Conservation (phyloP, 2,329 filamentous ascomycete genomes). For the Corynespora cassiicola region DNA sequence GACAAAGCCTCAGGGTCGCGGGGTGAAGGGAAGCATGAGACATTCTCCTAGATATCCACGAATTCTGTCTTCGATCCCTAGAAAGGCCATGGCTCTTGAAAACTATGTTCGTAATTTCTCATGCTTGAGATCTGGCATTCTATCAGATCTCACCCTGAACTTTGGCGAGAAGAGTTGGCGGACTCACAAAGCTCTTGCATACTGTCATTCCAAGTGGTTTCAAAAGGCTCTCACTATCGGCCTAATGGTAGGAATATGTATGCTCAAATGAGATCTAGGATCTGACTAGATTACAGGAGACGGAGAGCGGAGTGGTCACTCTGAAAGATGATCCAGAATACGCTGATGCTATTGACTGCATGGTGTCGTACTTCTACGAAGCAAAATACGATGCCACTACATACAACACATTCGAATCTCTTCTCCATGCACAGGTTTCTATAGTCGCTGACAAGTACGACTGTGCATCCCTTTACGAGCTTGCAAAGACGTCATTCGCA, state of each 20-base stretch:
- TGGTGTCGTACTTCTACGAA: slow-evolving; percentile 29
- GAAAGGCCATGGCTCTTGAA: no score
- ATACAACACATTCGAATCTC: slow-evolving; percentile 15
- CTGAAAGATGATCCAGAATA: slow-evolving; percentile 23
- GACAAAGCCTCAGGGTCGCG: no score
- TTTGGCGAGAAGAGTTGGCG: slow-evolving; percentile 26
- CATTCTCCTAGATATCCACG: no score
- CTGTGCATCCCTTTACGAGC: slow-evolving; percentile 23
- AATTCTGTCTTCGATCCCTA: no score
- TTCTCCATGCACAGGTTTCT: slow-evolving; percentile 26
- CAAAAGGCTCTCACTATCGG: slow-evolving; percentile 21
- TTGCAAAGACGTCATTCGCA: slow-evolving; percentile 21
- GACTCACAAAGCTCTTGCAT: slow-evolving; percentile 25
- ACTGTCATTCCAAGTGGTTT: slow-evolving; percentile 29
- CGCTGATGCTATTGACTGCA: slow-evolving; percentile 26
- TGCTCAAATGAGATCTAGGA: background rate
- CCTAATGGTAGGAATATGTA: slow-evolving; percentile 18
- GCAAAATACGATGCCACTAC: slow-evolving; percentile 16
- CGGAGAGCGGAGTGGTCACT: slow-evolving; percentile 18
- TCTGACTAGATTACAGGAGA: slow-evolving; percentile 18
- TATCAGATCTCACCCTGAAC: slow-evolving; percentile 21
- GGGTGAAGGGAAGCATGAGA: no score
- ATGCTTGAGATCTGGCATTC: slow-evolving; percentile 14
- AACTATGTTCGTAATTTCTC: no score
- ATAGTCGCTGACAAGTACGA: slow-evolving; percentile 28